Conservation (phyloP, 2,329 filamentous ascomycete species). For the Colletotrichum sp. region DNA sequence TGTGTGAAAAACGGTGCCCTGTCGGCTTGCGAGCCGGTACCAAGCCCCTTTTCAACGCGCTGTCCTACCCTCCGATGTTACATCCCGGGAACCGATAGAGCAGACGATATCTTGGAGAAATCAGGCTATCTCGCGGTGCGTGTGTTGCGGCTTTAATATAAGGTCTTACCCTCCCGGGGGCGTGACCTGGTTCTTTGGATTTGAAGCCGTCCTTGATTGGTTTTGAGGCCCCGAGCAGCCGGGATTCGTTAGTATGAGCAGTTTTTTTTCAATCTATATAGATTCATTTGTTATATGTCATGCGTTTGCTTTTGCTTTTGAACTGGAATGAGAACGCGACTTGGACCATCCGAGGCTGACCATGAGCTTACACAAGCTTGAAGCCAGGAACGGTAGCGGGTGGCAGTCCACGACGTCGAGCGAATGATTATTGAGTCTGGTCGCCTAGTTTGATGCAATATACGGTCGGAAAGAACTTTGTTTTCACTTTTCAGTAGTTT, state of each 20-base stretch:
- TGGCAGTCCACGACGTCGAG: background rate
- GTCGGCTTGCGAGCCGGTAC: background rate
- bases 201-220: background rate
- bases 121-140: background rate
- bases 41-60: background rate
- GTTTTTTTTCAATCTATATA: background rate
- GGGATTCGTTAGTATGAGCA: background rate
- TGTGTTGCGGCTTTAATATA: background rate
- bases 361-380: background rate
- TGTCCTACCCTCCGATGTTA: slow-evolving; percentile 5
- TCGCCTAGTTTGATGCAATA: background rate
- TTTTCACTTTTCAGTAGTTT: background rate
- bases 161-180: background rate
- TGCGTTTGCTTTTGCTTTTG: background rate
- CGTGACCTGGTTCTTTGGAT: background rate
- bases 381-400: background rate
- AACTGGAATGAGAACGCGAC: background rate
- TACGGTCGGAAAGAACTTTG: background rate
- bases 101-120: background rate
- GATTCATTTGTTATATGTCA: background rate
- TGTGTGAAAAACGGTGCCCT: background rate
- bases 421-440: accelerated
- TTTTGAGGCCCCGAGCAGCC: background rate
- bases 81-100: background rate
- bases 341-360: background rate